Base-by-base conservation (phyloP, 2,329 filamentous ascomycete genomes). In the Magnaporthiopsis incrustans region DNA sequence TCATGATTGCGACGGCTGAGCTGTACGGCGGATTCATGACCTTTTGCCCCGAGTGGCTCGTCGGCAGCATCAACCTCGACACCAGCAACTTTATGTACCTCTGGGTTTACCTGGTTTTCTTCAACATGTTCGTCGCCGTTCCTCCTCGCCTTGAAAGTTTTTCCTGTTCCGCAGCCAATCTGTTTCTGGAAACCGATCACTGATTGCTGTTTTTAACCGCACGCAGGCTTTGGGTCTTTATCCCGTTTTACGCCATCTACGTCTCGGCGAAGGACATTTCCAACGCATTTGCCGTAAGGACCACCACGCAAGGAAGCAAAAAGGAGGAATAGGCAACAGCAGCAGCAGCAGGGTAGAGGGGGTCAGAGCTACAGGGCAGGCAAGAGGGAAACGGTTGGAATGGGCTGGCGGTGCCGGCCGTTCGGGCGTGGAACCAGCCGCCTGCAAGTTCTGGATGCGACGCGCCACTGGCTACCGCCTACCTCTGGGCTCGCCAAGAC, bases 11-110 rank as follows among this genome's bases (percentile, higher is more conserved):
- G 32, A 88, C 85, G 4, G 85, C 82, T 64, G 87, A 89, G 78
- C 70, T 89, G 7, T 89, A 89, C 68, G 87, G 86, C 68, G 85
- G 62, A 38, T 89, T 86, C 76, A 89, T 89, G 83, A 89, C 87
- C 0, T 89, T 89, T 71, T 86, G 83, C 73, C 87, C 87, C 15
- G 87, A 89, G 74, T 89, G 87, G 87, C 76, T 89, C 15, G 83
- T 81, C 2, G 81, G 81, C 62, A 89, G 81, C 71, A 71, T 80
- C 67, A 88, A 87, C 71, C 81, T 89, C 65, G 84, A 89, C 72
- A 79, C 79, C 25, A 85, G 81, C 75, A 89, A 89, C 74, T 88
- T 84, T 69, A 87, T 89, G 85, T 87, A 87, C 70, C 76, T 82
- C 67, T 89, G 86, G 86, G 77, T 89, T 18, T 89, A 89, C 68